Conservation (phyloP, 129 eudicot genomes). For the Smallanthus sonchifolius region DNA sequence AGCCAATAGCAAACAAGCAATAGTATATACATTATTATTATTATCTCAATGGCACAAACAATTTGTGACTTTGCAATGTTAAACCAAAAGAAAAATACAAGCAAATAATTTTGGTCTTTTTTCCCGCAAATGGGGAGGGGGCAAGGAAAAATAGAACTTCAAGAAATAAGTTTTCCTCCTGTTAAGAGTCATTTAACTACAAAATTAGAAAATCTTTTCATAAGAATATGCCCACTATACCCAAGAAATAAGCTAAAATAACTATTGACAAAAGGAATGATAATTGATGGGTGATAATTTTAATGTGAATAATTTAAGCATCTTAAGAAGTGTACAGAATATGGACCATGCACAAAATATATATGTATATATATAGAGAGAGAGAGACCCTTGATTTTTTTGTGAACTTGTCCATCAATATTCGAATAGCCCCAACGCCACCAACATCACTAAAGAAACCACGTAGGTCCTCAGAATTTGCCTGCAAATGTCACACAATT, state of each 20-base stretch:
- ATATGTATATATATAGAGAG: not conserved
- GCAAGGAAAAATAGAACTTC: not conserved
- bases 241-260: constrained; percentile 6
- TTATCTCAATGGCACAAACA: not conserved
- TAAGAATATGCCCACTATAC: not conserved
- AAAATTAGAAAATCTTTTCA: not conserved
- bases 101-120: not conserved
- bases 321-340: not conserved
- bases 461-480: constrained; percentile 52
- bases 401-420: constrained; percentile 67
- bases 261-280: not conserved
- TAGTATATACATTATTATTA: too few species aligned
- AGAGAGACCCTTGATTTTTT: constrained; percentile 71
- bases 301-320: not conserved
- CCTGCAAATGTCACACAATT: constrained; percentile 43
- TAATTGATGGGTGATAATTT: not conserved
- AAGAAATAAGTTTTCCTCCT: not conserved
- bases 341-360: not conserved
- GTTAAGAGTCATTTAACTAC: not conserved
- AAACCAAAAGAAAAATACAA: not conserved
- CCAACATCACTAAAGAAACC: constrained; percentile 79
- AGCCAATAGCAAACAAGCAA: not conserved
- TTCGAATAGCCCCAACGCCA: constrained; percentile 78
- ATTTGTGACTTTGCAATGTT: not conserved
- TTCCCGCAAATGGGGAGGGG: not conserved